phyloP scores from a whole-genome alignment of 345 rosid species.

The Schrenkiella parvula region DNA sequence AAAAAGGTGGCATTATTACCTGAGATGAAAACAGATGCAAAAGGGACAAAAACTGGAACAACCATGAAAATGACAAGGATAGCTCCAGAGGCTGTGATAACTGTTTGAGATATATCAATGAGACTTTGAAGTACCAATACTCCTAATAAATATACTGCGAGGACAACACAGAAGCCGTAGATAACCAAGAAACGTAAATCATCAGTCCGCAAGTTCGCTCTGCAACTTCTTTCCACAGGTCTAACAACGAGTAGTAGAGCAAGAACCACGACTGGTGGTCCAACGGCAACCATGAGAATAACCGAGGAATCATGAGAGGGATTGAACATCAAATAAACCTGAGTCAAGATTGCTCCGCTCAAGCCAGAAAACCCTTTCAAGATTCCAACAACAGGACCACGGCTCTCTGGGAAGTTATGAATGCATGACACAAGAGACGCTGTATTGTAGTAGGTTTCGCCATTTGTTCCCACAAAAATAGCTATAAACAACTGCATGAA shows the following conservation, averaged over 20 bases:
- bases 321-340: slow-evolving; percentile 58
- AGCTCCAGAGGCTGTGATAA: slow-evolving; percentile 38
- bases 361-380: slow-evolving; percentile 88
- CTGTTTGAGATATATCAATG: slow-evolving; percentile 41
- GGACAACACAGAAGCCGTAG: slow-evolving; percentile 54
- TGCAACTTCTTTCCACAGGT: slow-evolving; percentile 61
- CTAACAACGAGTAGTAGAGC: slow-evolving; percentile 60
- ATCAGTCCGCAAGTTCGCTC: slow-evolving; percentile 50
- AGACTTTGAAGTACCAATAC: slow-evolving; percentile 64
- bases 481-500: slow-evolving; percentile 58
- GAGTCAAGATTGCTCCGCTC: slow-evolving; percentile 89
- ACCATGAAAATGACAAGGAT: slow-evolving; percentile 48
- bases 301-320: slow-evolving; percentile 60
- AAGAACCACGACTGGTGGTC: slow-evolving; percentile 60
- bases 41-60: slow-evolving; percentile 57
- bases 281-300: slow-evolving; percentile 69
- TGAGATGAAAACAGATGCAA: slow-evolving; percentile 35
- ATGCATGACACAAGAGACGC: slow-evolving; percentile 75
- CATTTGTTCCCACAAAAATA: slow-evolving; percentile 80
- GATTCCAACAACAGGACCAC: slow-evolving; percentile 84
- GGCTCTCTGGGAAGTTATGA: slow-evolving; percentile 77
- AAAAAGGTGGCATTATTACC: slow-evolving; percentile 31
- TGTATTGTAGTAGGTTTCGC: slow-evolving; percentile 88
- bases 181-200: slow-evolving; percentile 41
- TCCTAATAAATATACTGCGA: slow-evolving; percentile 69